These are phyloP conservation scores for Phytophthora pseudosyringae DNA, from an alignment of 352 stramenopile species.

Conservation along the genomic window DNA sequence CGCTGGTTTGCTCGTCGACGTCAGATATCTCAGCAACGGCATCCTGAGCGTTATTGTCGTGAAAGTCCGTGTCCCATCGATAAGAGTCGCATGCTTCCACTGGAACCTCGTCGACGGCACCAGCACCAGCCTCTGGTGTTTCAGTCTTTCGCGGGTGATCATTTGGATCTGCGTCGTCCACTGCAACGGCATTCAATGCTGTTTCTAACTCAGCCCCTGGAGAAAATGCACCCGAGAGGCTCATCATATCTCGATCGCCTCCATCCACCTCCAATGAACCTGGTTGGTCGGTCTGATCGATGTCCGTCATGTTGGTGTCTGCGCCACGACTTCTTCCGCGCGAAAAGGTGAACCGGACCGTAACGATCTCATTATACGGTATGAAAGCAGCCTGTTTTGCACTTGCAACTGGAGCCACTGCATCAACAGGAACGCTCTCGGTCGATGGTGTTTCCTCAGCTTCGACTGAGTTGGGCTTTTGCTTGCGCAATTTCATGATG, in stretches of 20 bases:
- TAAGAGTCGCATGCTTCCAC: neutral
- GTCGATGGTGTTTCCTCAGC: neutral
- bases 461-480: conserved; percentile 26
- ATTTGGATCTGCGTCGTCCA: conserved; percentile 1
- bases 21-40: neutral
- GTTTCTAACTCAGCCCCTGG: conserved; percentile 59
- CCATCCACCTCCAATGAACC: conserved; percentile 12
- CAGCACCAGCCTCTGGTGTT: neutral
- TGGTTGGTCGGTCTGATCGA: conserved; percentile 8
- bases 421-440: neutral
- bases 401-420: neutral
- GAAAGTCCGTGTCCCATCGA: neutral
- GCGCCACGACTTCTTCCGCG: conserved; percentile 28
- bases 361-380: conserved; percentile 49
- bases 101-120: neutral
- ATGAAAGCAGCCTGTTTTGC: conserved; percentile 13
- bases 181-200: conserved; percentile 39
- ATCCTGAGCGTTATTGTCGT: neutral
- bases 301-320: neutral
- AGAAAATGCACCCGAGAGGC: conserved; percentile 54
- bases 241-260: conserved; percentile 29
- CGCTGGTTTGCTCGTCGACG: no score
- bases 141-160: neutral
- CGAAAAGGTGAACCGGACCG: conserved; percentile 68
- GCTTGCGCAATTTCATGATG: conserved; percentile 61